A percentile compares a stretch with the other conserved stretches of the same genome.
Evolutionary conservation across 2,329 filamentous ascomycete species (phyloP).

Genomic region (Neofusicoccum cordaticola): DNA sequence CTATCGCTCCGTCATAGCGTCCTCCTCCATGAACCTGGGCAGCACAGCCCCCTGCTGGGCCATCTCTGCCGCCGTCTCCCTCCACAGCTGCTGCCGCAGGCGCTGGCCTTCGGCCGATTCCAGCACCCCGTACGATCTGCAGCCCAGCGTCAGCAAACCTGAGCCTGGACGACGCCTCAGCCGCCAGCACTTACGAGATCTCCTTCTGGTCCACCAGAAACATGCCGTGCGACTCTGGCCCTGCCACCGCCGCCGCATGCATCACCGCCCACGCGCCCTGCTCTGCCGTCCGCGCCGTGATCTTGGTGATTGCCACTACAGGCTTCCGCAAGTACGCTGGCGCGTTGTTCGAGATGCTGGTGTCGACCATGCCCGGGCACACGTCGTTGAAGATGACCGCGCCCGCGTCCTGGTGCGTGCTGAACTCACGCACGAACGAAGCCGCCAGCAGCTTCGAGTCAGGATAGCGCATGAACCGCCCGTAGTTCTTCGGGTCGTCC

Average conservation of each 20-base stretch:
- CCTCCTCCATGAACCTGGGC: not conserved
- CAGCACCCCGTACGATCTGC: not conserved
- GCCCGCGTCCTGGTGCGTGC: not conserved
- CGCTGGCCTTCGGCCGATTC: not conserved
- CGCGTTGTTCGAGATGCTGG: not conserved
- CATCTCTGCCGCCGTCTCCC: not conserved
- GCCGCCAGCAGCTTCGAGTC: not conserved
- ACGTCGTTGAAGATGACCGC: not conserved
- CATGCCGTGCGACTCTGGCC: not conserved
- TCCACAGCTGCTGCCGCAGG: not conserved
- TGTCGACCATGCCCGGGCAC: slow-evolving; percentile 2
- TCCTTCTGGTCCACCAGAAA: not conserved
- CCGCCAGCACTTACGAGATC: not conserved
- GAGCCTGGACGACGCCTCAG: no score
- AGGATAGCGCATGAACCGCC: not conserved
- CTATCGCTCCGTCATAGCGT: not conserved
- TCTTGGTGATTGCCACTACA: not conserved
- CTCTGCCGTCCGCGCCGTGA: not conserved
- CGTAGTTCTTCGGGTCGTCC: not conserved
- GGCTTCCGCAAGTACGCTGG: not conserved
- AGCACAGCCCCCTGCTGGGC: not conserved
- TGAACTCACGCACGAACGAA: not conserved
- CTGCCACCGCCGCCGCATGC: not conserved
- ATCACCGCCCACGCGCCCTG: not conserved
- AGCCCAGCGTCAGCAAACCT: not conserved